Evolutionary conservation across 306 rosid genomes (phyloP).

Genomic region (Pueraria montana): DNA sequence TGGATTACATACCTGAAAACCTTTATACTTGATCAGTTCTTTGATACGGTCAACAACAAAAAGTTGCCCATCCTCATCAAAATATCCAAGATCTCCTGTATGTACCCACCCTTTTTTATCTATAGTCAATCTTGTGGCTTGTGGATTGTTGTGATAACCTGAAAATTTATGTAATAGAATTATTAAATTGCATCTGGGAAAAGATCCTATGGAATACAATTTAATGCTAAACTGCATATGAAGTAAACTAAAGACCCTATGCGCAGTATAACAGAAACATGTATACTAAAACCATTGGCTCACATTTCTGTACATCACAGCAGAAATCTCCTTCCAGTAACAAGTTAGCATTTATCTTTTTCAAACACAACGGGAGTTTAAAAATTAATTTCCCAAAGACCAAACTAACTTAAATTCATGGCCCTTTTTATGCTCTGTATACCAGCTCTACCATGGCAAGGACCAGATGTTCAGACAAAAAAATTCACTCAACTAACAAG

Average conservation of each 20-base stretch:
- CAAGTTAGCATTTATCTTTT: conserved; percentile 14
- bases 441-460: neutral
- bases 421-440: too few relatives aligned
- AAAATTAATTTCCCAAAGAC: too few relatives aligned
- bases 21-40: conserved; percentile 95
- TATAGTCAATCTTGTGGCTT: conserved; percentile 78
- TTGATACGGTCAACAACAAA: conserved; percentile 93
- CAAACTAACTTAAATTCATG: too few relatives aligned
- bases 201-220: neutral
- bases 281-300: conserved; percentile 1
- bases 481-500: neutral
- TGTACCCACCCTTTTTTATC: conserved; percentile 88
- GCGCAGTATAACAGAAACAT: neutral
- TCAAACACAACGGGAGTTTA: too few relatives aligned
- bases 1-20: conserved; percentile 76
- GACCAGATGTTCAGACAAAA: neutral
- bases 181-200: conserved; percentile 26
- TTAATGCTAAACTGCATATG: conserved; percentile 21
- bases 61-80: conserved; percentile 81
- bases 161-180: conserved; percentile 35
- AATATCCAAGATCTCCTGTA: conserved; percentile 97
- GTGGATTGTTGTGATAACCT: conserved; percentile 92
- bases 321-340: conserved; percentile 20
- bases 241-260: conserved; percentile 34
- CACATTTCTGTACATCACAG: neutral